These are phyloP conservation scores for Neurospora sp. DNA, from an alignment of 2,329 filamentous ascomycete species.

Conservation along the genomic window DNA sequence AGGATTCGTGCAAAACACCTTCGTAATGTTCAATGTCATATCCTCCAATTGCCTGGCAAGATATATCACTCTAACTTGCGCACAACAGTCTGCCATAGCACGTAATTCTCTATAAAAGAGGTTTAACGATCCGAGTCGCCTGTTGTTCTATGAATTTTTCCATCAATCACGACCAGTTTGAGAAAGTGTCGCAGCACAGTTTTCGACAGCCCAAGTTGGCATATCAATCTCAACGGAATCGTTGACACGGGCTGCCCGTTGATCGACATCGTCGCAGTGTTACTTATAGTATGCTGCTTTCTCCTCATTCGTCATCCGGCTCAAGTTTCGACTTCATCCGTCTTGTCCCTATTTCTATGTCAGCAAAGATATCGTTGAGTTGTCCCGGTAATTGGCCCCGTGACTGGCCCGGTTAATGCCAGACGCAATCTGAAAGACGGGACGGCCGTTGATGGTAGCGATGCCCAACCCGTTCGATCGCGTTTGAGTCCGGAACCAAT, in stretches of 20 bases:
- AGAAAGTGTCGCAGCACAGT: not conserved
- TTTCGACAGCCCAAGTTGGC: not conserved
- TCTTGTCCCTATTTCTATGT: conserved; percentile 11
- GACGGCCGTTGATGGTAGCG: not conserved
- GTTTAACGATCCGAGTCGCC: not conserved
- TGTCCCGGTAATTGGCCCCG: not conserved
- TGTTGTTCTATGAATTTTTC: not conserved
- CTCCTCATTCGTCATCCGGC: conserved; percentile 7
- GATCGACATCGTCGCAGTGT: not conserved
- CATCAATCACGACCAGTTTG: not conserved
- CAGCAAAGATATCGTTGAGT: not conserved
- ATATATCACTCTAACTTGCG: not conserved
- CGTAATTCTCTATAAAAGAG: not conserved
- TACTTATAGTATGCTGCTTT: not conserved
- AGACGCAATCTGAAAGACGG: conserved; percentile 1
- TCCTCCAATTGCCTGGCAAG: not conserved
- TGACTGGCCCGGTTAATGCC: conserved; percentile 4
- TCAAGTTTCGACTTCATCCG: conserved; percentile 16
- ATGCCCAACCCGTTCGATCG: conserved; percentile 3
- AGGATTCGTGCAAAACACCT: not conserved
- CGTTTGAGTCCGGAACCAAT: conserved; percentile 12
- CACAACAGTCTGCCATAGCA: not conserved
- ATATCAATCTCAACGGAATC: not conserved
- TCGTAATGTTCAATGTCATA: not conserved
- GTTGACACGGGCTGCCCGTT: not conserved